These are phyloP conservation scores for Neurospora intermedia DNA, from an alignment of 495 filamentous ascomycete species.

Conservation along the genomic window DNA sequence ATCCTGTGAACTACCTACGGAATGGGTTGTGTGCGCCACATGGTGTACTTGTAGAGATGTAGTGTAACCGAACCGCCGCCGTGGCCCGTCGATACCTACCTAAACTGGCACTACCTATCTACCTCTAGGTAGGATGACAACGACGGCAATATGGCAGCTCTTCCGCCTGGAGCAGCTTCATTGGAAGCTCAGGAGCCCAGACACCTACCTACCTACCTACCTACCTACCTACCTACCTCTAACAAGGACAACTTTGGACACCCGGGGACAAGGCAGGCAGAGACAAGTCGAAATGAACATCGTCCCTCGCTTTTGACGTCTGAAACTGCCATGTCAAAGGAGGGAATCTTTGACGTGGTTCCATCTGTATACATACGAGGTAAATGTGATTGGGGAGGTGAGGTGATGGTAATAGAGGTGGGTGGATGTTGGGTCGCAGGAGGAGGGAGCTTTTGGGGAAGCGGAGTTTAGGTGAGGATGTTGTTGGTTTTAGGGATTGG, in stretches of 20 bases:
- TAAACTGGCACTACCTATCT: too few species aligned
- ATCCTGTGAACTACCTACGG: not conserved
- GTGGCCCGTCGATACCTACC: not conserved
- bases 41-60: not conserved
- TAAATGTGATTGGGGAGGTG: too few species aligned
- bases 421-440: slow-evolving; percentile 24
- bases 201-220: too few species aligned
- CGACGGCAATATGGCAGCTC: too few species aligned
- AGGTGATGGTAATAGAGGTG: slow-evolving; percentile 17
- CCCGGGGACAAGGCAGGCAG: too few species aligned
- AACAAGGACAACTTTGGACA: too few species aligned
- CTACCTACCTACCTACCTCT: too few species aligned
- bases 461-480: not conserved
- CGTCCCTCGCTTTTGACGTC: not conserved
- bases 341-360: not conserved
- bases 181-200: too few species aligned
- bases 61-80: not conserved
- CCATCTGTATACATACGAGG: not conserved
- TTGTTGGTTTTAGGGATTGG: not conserved
- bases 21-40: not conserved
- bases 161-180: too few species aligned
- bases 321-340: too few species aligned
- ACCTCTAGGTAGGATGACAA: too few species aligned
- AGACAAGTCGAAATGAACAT: not conserved
- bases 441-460: slow-evolving; percentile 1